Evolutionary conservation across 106 monocot genomes (phyloP).

Genomic region (Chionographis japonica): DNA sequence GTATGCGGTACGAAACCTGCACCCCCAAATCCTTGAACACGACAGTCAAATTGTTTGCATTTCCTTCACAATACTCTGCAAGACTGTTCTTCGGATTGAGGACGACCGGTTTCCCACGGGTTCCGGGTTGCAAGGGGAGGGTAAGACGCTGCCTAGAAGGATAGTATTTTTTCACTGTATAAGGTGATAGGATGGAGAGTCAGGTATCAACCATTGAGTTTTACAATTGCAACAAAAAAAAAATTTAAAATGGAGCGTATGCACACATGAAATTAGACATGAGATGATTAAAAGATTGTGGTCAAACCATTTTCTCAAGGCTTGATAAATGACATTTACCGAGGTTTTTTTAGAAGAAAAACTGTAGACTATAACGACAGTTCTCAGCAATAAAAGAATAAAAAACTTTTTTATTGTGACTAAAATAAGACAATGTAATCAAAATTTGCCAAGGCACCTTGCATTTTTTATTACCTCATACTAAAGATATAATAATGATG

Average conservation of each 20-base stretch:
- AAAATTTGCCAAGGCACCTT: too few relatives aligned
- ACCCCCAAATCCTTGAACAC: slow-evolving; percentile 82
- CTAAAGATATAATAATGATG: too few relatives aligned
- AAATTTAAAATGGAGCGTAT: not conserved
- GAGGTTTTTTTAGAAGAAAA: too few relatives aligned
- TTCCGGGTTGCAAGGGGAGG: slow-evolving; percentile 51
- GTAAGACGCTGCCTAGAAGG: slow-evolving; percentile 88
- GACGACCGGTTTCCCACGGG: slow-evolving; percentile 43
- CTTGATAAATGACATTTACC: too few relatives aligned
- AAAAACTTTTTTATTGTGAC: too few relatives aligned
- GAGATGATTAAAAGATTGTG: too few relatives aligned
- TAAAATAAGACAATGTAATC: too few relatives aligned
- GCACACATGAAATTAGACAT: too few relatives aligned
- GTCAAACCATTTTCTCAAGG: too few relatives aligned
- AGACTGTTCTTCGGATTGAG: slow-evolving; percentile 59
- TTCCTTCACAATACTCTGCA: slow-evolving; percentile 59
- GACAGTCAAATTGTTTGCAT: slow-evolving; percentile 47
- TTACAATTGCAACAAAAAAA: not conserved
- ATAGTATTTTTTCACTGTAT: slow-evolving; percentile 77
- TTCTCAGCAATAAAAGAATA: too few relatives aligned
- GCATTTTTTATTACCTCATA: too few relatives aligned
- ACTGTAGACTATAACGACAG: too few relatives aligned
- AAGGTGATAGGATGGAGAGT: not conserved
- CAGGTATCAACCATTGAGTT: not conserved
- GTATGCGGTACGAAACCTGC: slow-evolving; percentile 76